Evolutionary conservation across 2,329 filamentous ascomycete genomes (phyloP).

Genomic region (Fusarium subtropicale): DNA sequence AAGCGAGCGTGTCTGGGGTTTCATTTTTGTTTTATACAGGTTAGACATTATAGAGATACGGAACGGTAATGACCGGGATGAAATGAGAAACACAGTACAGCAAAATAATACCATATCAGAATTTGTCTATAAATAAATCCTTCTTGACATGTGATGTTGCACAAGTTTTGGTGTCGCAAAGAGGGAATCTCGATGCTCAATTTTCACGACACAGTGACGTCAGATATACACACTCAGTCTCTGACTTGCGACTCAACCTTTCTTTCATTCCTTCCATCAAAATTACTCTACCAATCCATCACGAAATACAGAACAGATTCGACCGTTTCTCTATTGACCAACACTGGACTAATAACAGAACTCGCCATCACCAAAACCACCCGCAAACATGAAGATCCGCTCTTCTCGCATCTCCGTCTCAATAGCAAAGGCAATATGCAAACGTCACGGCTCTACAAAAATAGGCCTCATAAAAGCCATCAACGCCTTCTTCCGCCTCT

Average conservation of each 20-base stretch:
- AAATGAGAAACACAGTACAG: constrained; percentile 17
- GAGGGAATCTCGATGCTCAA: constrained; percentile 13
- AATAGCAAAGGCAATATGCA: constrained; percentile 65
- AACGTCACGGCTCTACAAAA: constrained; percentile 49
- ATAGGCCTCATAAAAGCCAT: constrained; percentile 49
- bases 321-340: not conserved
- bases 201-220: constrained; percentile 33
- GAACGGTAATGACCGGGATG: constrained; percentile 25
- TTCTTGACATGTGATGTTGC: not conserved
- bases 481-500: constrained; percentile 51
- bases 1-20: constrained; percentile 31
- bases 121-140: not conserved
- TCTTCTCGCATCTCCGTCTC: constrained; percentile 65
- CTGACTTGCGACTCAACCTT: not conserved
- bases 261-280: not conserved
- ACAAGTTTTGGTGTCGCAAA: not conserved
- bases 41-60: constrained; percentile 18
- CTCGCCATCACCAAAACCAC: not conserved
- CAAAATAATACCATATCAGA: not conserved
- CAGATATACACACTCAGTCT: constrained; percentile 5
- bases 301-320: constrained; percentile 5
- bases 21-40: constrained; percentile 2
- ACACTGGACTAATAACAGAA: not conserved
- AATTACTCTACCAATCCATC: not conserved
- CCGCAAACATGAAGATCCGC: constrained; percentile 49